Base-by-base conservation (phyloP, 2,329 filamentous ascomycete genomes). In the Colletotrichum abscissum region DNA sequence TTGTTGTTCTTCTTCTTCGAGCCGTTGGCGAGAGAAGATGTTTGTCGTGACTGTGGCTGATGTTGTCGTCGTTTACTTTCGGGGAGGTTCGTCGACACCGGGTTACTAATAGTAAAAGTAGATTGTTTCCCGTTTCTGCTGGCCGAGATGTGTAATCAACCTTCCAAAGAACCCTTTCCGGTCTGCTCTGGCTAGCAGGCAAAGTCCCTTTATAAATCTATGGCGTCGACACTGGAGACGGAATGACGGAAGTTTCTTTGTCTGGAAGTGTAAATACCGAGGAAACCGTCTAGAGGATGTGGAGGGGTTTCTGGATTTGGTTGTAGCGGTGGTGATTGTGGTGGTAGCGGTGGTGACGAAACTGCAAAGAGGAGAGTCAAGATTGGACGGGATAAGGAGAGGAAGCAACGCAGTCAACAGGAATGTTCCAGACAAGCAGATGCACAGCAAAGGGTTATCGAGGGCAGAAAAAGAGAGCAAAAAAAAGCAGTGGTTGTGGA, bases 341-440 rank as follows among this genome's bases (percentile, higher is more conserved):
- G 42, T 49, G 42, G 42, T n/a, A n/a, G 42, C 19, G 42, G 19
- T 49, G 42, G 3, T 49, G 42, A 49, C 22, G 52, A 55, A 28
- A 24, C 22, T 14, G 33, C n/a, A 28, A 24, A 28, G 16, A 55
- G 22, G 52, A 28, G 52, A 24, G 22, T 24, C 22, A 26, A 55
- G 22, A 28, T 55, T 55, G 52, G 19, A 49, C 2, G 19, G 26
- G 22, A 22, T 33, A 28, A 14, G 46, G 24, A 14, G 62, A 35
- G 12, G 49, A 38, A 46, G 64, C 16, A 49, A 16, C 49, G 24
- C 24, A 67, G 38, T 52, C 62, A 64, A 26, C 46, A 33, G 54
- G 38, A 33, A 69, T 66, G 67, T 68, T 58, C 57, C 52, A 72
- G 64, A 72, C 57, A 63, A 63, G 49, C 64, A 57, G 56, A 72